A percentile compares a stretch with the other conserved stretches of the same genome.
These are phyloP conservation scores for Meira nashicola DNA, from an alignment of 1,284 basidiomycete genomes.

Conservation along the genomic window DNA sequence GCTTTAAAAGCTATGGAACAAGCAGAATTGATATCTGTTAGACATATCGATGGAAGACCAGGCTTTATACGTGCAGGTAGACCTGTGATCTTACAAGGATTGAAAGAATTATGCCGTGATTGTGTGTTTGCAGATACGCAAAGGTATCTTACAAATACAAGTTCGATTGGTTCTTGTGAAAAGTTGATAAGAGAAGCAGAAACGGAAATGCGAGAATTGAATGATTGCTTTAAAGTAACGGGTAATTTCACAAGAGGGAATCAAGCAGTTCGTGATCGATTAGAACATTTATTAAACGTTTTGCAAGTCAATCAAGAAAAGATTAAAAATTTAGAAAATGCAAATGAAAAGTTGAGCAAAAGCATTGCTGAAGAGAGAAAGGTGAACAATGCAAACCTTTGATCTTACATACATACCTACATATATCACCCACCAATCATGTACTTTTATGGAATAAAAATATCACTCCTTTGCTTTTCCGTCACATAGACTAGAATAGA, in stretches of 20 bases:
- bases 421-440: no score
- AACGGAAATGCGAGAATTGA: conserved; percentile 62
- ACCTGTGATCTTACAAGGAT: conserved; percentile 81
- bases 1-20: conserved; percentile 80
- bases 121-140: conserved; percentile 73
- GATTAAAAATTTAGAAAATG: conserved; percentile 51
- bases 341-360: conserved; percentile 25
- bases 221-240: conserved; percentile 27
- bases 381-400: neutral
- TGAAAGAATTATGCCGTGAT: conserved; percentile 73
- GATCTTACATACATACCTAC: no score
- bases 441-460: no score
- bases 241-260: conserved; percentile 8
- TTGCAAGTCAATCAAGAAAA: conserved; percentile 68
- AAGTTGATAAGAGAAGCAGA: conserved; percentile 68
- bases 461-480: no score
- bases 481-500: no score
- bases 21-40: conserved; percentile 78
- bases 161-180: conserved; percentile 65
- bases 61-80: conserved; percentile 79
- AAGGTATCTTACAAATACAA: conserved; percentile 60
- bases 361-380: conserved; percentile 9
- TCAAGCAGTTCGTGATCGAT: conserved; percentile 55
- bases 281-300: conserved; percentile 68
- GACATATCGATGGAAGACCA: conserved; percentile 75